Evolutionary conservation across 2,329 filamentous ascomycete genomes (phyloP), one percentile per base, ranked within the genome.

Genomic region (Thyridium curvatum): DNA sequence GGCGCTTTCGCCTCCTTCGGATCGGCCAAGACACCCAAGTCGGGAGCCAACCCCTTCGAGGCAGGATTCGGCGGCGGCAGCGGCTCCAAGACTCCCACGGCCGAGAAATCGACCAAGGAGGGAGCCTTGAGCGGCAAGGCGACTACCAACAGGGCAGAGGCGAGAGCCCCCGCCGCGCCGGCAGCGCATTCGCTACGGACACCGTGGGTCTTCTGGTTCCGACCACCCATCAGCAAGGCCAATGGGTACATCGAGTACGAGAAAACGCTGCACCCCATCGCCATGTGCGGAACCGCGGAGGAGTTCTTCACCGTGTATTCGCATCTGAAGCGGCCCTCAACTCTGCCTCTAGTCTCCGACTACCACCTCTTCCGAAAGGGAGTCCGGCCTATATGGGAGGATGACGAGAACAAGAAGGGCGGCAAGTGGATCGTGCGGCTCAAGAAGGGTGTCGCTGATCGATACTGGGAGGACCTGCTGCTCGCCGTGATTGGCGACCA

Each of bases 351-450:
- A 4, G 91, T 97, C 21, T 96, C 90, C 17, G 93, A 98, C 64
- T 98, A 96, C 59, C 93, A 98, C 60, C 83, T 98, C 43, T 98
- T 98, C 72, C 94, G 93, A 65, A 89, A 93, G 57, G 91, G 90
- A 39, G 90, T 98, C 45, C 82, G 93, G 44, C 93, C 93, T 16
- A 93, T 98, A 52, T 98, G 93, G 93, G 93, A 98, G 63, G 93
- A 98, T 52, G 89, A 95, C 34, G 88, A 94, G 59, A 98, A 98
- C 67, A 93, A 88, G 62, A 84, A 82, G 50, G 93, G 93, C 39
- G 93, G 93, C 37, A 98, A 98, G 68, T 98, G 91, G 91, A 90
- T 96, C 48, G 82, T 98, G 59, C 78, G 91, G 49, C 69, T 98
- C 59, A 96, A 95, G 77, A 98, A 98, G 72, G 93, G 93, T 18